Conservation (phyloP, 345 rosid species). For the Combretum micranthum region DNA sequence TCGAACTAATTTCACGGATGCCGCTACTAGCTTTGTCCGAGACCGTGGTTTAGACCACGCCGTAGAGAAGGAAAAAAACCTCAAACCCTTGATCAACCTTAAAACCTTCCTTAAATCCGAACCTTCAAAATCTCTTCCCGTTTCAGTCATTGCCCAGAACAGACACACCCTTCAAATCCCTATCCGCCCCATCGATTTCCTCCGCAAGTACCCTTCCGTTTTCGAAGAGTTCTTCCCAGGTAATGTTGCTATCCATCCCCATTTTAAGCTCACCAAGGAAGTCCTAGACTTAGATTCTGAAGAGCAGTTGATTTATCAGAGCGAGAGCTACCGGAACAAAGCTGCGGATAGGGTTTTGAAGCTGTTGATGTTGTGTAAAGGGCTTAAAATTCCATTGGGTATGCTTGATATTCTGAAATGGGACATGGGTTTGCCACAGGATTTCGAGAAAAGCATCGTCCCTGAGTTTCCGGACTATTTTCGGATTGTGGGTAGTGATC, state of each 20-base stretch:
- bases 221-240: conserved; percentile 76
- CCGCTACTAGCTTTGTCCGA: conserved; percentile 40
- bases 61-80: conserved; percentile 78
- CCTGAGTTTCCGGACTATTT: conserved; percentile 85
- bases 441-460: conserved; percentile 39
- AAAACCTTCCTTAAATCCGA: conserved; percentile 76
- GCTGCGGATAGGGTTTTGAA: conserved; percentile 68
- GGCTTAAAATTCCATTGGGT: conserved; percentile 46
- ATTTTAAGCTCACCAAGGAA: conserved; percentile 71
- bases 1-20: conserved; percentile 13
- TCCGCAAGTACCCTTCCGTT: conserved; percentile 64
- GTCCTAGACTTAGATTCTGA: conserved; percentile 70
- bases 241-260: conserved; percentile 68
- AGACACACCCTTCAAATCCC: conserved; percentile 57
- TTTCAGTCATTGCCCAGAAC: conserved; percentile 45
- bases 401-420: conserved; percentile 57
- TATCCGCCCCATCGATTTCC: conserved; percentile 80
- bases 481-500: conserved; percentile 26
- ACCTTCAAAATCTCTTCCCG: conserved; percentile 82
- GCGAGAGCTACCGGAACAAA: conserved; percentile 48
- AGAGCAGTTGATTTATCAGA: conserved; percentile 75
- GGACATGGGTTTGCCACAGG: conserved; percentile 82
- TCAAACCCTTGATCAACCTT: conserved; percentile 50
- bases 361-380: conserved; percentile 62
- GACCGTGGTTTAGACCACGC: conserved; percentile 98